Conservation (phyloP, 2,329 filamentous ascomycete genomes). For the Fusarium aywerte region DNA sequence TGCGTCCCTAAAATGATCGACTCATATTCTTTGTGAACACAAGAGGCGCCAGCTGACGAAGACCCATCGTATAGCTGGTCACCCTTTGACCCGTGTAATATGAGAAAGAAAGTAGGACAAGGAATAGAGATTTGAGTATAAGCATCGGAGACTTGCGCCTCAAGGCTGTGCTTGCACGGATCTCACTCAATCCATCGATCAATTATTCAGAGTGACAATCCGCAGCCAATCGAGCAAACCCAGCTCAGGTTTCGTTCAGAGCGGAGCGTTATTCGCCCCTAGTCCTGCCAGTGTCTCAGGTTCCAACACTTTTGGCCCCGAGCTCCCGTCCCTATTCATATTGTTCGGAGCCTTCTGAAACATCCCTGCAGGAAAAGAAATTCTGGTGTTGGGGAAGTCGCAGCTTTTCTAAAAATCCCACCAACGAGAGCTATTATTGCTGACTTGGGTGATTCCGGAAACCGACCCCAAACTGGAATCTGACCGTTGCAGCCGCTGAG, state of each 20-base stretch:
- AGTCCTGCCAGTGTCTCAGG: conserved; percentile 32
- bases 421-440: conserved; percentile 33
- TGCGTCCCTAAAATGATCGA: conserved; percentile 30
- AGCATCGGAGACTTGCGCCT: conserved; percentile 21
- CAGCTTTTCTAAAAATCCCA: conserved; percentile 33
- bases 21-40: conserved; percentile 30
- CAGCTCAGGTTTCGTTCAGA: neutral
- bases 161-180: conserved; percentile 10
- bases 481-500: conserved; percentile 32
- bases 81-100: neutral
- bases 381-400: conserved; percentile 29
- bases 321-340: conserved; percentile 20
- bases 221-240: conserved; percentile 13
- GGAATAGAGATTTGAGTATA: conserved; percentile 13
- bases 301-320: conserved; percentile 23
- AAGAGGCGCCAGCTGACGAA: conserved; percentile 31
- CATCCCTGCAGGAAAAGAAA: conserved; percentile 34
- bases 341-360: conserved; percentile 19
- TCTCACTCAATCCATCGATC: conserved; percentile 4
- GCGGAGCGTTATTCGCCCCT: conserved; percentile 13
- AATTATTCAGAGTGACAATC: conserved; percentile 4
- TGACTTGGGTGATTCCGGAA: conserved; percentile 30
- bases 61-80: neutral
- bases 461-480: conserved; percentile 37
- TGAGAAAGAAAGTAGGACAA: neutral